A percentile compares a stretch with the other conserved stretches of the same genome.
Evolutionary conservation across 2,329 filamentous ascomycete genomes (phyloP).

Genomic region (Claviceps lovelessii): DNA sequence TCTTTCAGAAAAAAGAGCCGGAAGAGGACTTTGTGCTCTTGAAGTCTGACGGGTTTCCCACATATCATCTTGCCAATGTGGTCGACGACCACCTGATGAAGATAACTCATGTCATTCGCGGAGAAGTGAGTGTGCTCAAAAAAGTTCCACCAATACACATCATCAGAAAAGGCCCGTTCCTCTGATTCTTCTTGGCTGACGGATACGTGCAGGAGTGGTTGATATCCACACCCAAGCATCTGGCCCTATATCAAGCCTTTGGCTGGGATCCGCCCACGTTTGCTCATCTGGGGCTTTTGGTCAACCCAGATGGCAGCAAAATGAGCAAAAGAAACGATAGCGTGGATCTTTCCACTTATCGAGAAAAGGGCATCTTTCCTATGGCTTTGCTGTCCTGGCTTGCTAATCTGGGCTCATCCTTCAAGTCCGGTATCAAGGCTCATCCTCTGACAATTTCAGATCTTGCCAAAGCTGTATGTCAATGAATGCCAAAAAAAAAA

Average conservation of each 20-base stretch:
- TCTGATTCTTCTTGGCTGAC: background rate
- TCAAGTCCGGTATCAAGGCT: slow-evolving; percentile 13
- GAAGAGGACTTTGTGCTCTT: slow-evolving; percentile 78
- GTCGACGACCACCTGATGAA: slow-evolving; percentile 92
- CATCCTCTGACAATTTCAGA: slow-evolving; percentile 42
- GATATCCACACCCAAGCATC: slow-evolving; percentile 68
- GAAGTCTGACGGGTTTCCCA: slow-evolving; percentile 84
- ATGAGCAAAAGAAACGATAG: slow-evolving; percentile 67
- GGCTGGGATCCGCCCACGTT: slow-evolving; percentile 61
- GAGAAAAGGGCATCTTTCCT: slow-evolving; percentile 31
- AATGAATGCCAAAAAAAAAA: too few species aligned
- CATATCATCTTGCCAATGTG: slow-evolving; percentile 94
- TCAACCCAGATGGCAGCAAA: slow-evolving; percentile 55
- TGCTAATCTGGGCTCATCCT: slow-evolving; percentile 44
- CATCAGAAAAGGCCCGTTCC: background rate
- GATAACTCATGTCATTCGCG: slow-evolving; percentile 89
- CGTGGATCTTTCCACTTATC: slow-evolving; percentile 37
- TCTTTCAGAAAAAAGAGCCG: slow-evolving; percentile 38
- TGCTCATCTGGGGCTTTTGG: slow-evolving; percentile 65
- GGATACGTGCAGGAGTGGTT: slow-evolving; percentile 63
- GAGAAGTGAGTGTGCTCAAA: slow-evolving; percentile 40
- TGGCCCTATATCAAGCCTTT: slow-evolving; percentile 61
- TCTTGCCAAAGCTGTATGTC: slow-evolving; percentile 51
- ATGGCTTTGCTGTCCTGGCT: slow-evolving; percentile 61
- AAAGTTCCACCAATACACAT: background rate